Percentiles rank a stretch among this genome's conserved stretches.
phyloP scores from a whole-genome alignment of 2,329 filamentous ascomycete species.

The Fusarium clavum region DNA sequence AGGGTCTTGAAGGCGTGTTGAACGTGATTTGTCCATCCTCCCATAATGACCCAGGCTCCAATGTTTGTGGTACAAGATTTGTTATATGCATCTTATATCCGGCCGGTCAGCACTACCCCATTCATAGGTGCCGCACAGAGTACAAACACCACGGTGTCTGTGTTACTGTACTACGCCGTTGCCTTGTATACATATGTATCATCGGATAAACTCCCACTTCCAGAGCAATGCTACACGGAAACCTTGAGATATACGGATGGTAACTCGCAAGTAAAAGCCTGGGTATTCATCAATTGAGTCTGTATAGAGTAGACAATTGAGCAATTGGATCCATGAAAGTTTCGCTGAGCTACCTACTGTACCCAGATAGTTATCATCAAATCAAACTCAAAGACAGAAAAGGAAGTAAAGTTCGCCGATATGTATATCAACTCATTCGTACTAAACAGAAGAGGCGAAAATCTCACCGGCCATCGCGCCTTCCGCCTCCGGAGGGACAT shows the following conservation, averaged over 20 bases:
- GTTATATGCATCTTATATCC: not conserved
- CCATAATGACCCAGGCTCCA: not conserved
- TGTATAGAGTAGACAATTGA: not conserved
- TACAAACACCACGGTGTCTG: not conserved
- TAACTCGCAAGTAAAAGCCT: not conserved
- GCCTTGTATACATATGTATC: not conserved
- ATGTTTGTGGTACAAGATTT: not conserved
- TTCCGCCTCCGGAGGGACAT: conserved; percentile 16
- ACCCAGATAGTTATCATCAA: not conserved
- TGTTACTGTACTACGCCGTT: not conserved
- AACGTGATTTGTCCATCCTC: too few relatives aligned
- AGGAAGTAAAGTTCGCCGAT: not conserved
- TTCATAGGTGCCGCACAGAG: not conserved
- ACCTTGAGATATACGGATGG: not conserved
- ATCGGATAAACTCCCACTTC: not conserved
- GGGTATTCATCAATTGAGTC: not conserved
- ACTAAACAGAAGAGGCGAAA: not conserved
- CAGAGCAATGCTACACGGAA: not conserved
- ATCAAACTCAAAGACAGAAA: not conserved
- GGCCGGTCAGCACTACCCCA: not conserved
- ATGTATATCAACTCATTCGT: not conserved
- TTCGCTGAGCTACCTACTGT: not conserved
- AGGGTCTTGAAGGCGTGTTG: too few relatives aligned
- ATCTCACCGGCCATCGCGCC: not conserved
- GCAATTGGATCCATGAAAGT: not conserved